phyloP scores from a whole-genome alignment of 2,329 filamentous ascomycete genomes.

The Phaeomoniella chlamydospora region DNA sequence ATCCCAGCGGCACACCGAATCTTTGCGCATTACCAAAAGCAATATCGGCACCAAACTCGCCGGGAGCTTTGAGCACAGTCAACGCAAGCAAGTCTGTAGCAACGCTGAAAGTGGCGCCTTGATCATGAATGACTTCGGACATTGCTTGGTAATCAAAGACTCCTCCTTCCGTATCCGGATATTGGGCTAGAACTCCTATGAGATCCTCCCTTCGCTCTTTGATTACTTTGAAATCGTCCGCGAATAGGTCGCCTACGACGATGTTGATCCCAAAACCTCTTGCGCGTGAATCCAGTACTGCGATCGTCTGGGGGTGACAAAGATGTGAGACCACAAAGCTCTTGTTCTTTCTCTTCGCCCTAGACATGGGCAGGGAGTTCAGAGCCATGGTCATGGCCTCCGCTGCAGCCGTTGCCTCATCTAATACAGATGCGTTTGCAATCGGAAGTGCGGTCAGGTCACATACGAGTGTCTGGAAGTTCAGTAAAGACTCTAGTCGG shows the following conservation, averaged over 20 bases:
- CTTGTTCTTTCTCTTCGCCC: conserved; percentile 62
- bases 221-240: conserved; percentile 48
- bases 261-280: conserved; percentile 84
- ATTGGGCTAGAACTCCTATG: conserved; percentile 85
- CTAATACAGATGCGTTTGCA: conserved; percentile 78
- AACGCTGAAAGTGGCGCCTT: conserved; percentile 67
- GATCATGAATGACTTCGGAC: conserved; percentile 62
- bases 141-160: conserved; percentile 61
- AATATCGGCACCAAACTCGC: conserved; percentile 89
- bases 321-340: conserved; percentile 71
- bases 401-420: conserved; percentile 82
- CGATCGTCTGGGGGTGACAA: conserved; percentile 73
- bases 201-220: conserved; percentile 66
- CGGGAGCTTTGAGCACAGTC: conserved; percentile 75
- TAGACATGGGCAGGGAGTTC: conserved; percentile 55
- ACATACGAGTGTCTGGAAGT: conserved; percentile 86
- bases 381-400: conserved; percentile 93
- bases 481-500: conserved; percentile 77
- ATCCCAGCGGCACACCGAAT: conserved; percentile 83
- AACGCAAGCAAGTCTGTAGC: conserved; percentile 81
- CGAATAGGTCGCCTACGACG: conserved; percentile 55
- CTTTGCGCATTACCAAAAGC: conserved; percentile 87
- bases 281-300: conserved; percentile 70
- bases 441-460: conserved; percentile 80
- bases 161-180: conserved; percentile 76